Evolutionary conservation across 73 alveolate species (phyloP).

Genomic region (Paramecium caudatum): DNA sequence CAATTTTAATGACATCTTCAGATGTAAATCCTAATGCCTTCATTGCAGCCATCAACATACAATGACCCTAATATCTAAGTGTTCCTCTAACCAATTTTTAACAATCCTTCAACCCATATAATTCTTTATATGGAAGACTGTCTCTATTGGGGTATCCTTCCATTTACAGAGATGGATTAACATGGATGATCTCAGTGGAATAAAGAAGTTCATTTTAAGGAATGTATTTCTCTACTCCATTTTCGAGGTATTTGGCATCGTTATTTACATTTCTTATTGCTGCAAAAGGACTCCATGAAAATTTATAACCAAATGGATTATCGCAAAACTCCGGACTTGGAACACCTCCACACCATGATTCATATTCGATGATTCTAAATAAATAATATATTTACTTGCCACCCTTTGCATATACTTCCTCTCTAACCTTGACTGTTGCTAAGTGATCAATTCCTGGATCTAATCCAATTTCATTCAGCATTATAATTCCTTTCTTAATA

Average conservation of each 20-base stretch:
- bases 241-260: conserved; percentile 82
- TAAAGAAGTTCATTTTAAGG: conserved; percentile 77
- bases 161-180: conserved; percentile 81
- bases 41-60: conserved; percentile 83
- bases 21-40: conserved; percentile 85
- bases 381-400: conserved; percentile 71
- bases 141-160: conserved; percentile 93
- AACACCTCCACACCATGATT: conserved; percentile 93
- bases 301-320: conserved; percentile 90
- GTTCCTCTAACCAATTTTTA: conserved; percentile 89
- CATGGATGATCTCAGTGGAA: conserved; percentile 79
- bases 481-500: conserved; percentile 81
- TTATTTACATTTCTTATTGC: conserved; percentile 85
- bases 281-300: conserved; percentile 92
- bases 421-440: conserved; percentile 86
- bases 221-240: conserved; percentile 77
- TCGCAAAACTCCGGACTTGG: conserved; percentile 91
- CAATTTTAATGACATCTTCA: conserved; percentile 77
- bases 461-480: conserved; percentile 86
- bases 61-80: conserved; percentile 85
- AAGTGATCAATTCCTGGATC: conserved; percentile 94
- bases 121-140: conserved; percentile 79
- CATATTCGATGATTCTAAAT: conserved; percentile 82
- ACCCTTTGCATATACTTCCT: conserved; percentile 84
- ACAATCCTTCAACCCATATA: conserved; percentile 81